Evolutionary conservation across 345 rosid genomes (phyloP).

Genomic region (Rhodomyrtus tomentosa): DNA sequence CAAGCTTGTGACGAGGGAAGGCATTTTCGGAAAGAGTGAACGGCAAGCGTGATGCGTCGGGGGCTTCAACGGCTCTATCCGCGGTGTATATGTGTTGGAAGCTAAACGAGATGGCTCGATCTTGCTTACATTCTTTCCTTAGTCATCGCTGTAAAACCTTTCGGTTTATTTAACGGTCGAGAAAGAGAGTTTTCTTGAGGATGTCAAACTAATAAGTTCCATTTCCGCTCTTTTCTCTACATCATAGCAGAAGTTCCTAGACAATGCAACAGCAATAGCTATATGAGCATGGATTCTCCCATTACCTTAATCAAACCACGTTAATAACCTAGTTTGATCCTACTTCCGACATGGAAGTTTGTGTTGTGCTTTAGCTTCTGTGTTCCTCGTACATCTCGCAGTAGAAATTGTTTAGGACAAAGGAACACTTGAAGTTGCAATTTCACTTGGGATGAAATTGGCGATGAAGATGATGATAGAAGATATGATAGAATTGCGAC

Average conservation of each 20-base stretch:
- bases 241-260: neutral
- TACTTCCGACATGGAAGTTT: neutral
- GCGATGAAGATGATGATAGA: neutral
- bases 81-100: neutral
- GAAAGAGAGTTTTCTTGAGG: neutral
- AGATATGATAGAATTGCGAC: neutral
- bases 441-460: neutral
- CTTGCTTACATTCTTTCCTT: neutral
- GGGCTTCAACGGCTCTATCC: neutral
- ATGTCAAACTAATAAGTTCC: neutral
- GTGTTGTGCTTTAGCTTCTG: neutral
- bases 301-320: neutral
- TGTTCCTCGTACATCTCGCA: neutral
- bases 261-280: neutral
- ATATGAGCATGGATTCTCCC: neutral
- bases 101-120: neutral
- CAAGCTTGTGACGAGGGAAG: slow-evolving; percentile 33
- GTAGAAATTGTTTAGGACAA: neutral
- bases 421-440: neutral
- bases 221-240: neutral
- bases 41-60: neutral
- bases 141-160: neutral
- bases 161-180: neutral
- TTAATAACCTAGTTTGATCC: neutral
- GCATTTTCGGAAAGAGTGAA: slow-evolving; percentile 15